phyloP scores from a whole-genome alignment of 73 alveolate genomes.

The Stentor roeselii region DNA sequence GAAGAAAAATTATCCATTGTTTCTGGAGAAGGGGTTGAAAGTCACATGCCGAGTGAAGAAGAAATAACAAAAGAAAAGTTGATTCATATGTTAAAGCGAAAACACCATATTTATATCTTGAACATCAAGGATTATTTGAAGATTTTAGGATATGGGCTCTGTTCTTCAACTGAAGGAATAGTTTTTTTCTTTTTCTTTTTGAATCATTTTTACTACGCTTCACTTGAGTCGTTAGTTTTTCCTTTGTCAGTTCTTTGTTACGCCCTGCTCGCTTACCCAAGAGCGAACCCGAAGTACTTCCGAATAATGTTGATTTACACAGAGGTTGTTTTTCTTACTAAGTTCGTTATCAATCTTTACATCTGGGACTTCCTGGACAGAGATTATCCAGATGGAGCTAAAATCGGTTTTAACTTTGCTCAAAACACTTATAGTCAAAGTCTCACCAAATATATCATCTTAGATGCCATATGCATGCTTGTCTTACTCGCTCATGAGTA shows the following conservation, averaged over 20 bases:
- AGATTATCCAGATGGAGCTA: conserved; percentile 3
- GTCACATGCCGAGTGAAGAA: background rate
- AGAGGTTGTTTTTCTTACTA: background rate
- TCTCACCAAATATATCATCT: background rate
- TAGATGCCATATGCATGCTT: conserved; percentile 20
- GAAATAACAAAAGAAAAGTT: background rate
- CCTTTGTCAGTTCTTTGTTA: conserved; percentile 18
- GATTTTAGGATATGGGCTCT: background rate
- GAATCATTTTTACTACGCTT: conserved; percentile 8
- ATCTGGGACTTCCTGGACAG: conserved; percentile 1
- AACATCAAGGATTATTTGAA: background rate
- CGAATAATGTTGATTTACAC: background rate
- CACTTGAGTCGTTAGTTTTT: conserved; percentile 26
- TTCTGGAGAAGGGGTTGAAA: background rate
- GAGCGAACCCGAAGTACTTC: conserved; percentile 1
- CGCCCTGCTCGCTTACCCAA: conserved; percentile 2
- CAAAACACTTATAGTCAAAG: background rate
- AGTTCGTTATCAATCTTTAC: background rate
- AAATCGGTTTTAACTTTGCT: conserved; percentile 22
- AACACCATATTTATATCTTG: background rate
- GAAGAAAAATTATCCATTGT: background rate
- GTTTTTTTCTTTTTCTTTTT: background rate
- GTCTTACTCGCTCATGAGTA: background rate
- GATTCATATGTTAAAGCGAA: background rate
- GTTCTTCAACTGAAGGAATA: background rate